phyloP scores from a whole-genome alignment of 208 protist species.

The Blastocrithidia nonstop region DNA sequence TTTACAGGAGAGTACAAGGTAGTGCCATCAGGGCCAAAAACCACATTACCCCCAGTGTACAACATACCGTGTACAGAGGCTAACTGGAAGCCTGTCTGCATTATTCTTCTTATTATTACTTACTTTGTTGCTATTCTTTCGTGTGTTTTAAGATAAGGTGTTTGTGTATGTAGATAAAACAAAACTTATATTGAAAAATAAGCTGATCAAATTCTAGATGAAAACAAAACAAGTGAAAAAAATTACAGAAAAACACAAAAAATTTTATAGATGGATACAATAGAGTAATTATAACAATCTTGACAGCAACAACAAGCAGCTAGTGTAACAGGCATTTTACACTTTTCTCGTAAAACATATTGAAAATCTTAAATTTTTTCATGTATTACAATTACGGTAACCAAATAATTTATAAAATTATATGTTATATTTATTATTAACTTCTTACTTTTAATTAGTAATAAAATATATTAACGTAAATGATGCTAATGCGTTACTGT shows the following conservation, averaged over 20 bases:
- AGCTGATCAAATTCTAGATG: too few relatives aligned
- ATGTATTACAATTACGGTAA: too few relatives aligned
- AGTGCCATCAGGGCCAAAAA: constrained; percentile 63
- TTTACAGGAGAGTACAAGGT: constrained; percentile 79
- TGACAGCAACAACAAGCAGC: too few relatives aligned
- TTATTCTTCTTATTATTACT: constrained; percentile 3
- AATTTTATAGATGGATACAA: not conserved
- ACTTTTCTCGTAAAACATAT: too few relatives aligned
- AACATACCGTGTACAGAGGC: constrained; percentile 85
- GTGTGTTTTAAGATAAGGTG: constrained; percentile 2
- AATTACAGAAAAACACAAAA: not conserved
- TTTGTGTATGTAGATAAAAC: constrained; percentile 2
- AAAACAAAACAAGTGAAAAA: constrained; percentile 5
- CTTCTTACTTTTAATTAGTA: too few relatives aligned
- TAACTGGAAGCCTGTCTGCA: constrained; percentile 75
- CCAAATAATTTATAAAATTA: too few relatives aligned
- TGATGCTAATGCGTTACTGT: too few relatives aligned
- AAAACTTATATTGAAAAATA: constrained; percentile 2
- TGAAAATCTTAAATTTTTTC: too few relatives aligned
- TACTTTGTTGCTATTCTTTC: constrained; percentile 6
- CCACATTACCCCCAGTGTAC: constrained; percentile 84
- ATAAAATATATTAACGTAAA: too few relatives aligned
- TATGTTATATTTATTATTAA: too few relatives aligned
- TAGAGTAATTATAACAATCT: too few relatives aligned
- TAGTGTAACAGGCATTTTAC: too few relatives aligned